These are phyloP conservation scores for Aspergillus versicolor DNA, from an alignment of 2,329 filamentous ascomycete genomes.

Conservation along the genomic window DNA sequence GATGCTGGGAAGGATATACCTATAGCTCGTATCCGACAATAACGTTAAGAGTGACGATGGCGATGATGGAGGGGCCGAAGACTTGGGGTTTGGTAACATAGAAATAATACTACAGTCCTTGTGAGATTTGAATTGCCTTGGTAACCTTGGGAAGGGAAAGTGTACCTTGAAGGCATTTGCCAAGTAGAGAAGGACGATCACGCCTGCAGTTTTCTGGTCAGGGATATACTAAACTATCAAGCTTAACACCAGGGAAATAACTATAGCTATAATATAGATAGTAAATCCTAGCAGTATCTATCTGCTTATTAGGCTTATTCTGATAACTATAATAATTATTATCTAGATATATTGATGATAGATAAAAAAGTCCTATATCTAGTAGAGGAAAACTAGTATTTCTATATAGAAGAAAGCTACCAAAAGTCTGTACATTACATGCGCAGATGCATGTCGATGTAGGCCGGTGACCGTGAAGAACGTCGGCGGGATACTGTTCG, in stretches of 20 bases:
- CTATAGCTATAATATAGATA: constrained; percentile 62
- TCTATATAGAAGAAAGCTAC: too few relatives aligned
- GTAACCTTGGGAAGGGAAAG: neutral
- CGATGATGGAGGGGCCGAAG: constrained; percentile 59
- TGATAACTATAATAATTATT: constrained; percentile 71
- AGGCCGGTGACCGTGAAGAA: too few relatives aligned
- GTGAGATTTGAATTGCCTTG: neutral
- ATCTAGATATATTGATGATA: constrained; percentile 71
- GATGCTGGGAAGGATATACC: constrained; percentile 5
- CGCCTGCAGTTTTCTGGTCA: constrained; percentile 59
- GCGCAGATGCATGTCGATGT: too few relatives aligned
- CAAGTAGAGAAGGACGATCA: constrained; percentile 68
- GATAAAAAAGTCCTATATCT: constrained; percentile 66
- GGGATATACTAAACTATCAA: constrained; percentile 72
- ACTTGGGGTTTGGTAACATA: constrained; percentile 67
- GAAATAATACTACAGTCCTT: constrained; percentile 54
- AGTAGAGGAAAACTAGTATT: constrained; percentile 58
- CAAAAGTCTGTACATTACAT: too few relatives aligned
- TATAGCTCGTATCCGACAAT: constrained; percentile 75
- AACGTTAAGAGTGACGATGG: constrained; percentile 58
- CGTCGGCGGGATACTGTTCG: too few relatives aligned
- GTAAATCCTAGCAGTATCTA: constrained; percentile 69
- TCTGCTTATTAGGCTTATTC: constrained; percentile 66
- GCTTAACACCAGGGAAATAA: constrained; percentile 60
- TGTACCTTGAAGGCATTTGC: constrained; percentile 57